Percentiles rank a stretch among this genome's conserved stretches.
These are phyloP conservation scores for Chlamydomonas sp. DNA, from an alignment of 139 green algal species.

Conservation along the genomic window DNA sequence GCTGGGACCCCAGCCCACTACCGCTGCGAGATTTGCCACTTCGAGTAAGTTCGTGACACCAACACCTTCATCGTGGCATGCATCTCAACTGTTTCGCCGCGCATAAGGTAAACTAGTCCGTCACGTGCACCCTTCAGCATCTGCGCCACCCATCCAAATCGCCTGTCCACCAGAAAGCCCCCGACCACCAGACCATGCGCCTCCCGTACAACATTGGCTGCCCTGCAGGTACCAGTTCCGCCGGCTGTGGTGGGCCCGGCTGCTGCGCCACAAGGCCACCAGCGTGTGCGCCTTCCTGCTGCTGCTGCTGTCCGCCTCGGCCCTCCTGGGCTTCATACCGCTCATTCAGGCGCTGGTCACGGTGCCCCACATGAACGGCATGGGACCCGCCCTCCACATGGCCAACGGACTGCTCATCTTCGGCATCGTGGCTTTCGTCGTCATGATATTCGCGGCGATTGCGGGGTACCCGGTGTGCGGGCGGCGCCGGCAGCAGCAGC, in stretches of 20 bases:
- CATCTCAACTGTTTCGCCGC: not conserved
- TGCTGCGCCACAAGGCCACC: too few species aligned
- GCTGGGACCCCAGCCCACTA: not conserved
- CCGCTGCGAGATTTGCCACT: constrained; percentile 37
- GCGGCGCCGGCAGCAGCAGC: too few species aligned
- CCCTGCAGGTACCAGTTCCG: constrained; percentile 16
- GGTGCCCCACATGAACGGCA: not conserved
- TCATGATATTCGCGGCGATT: not conserved
- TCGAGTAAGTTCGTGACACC: not conserved
- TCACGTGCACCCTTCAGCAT: too few species aligned
- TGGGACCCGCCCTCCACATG: not conserved
- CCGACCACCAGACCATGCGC: too few species aligned
- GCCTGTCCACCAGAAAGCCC: too few species aligned
- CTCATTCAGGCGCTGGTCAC: not conserved
- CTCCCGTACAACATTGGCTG: too few species aligned
- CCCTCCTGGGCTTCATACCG: constrained; percentile 8
- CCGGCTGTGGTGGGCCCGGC: too few species aligned
- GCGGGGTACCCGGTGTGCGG: not conserved
- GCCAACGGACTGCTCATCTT: constrained; percentile 18
- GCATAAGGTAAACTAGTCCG: too few species aligned
- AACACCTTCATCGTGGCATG: not conserved
- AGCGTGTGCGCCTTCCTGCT: not conserved
- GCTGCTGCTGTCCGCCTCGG: too few species aligned
- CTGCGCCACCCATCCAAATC: too few species aligned
- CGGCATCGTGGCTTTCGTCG: not conserved